Conservation (phyloP, 345 rosid species). For the Citropsis articulata region DNA sequence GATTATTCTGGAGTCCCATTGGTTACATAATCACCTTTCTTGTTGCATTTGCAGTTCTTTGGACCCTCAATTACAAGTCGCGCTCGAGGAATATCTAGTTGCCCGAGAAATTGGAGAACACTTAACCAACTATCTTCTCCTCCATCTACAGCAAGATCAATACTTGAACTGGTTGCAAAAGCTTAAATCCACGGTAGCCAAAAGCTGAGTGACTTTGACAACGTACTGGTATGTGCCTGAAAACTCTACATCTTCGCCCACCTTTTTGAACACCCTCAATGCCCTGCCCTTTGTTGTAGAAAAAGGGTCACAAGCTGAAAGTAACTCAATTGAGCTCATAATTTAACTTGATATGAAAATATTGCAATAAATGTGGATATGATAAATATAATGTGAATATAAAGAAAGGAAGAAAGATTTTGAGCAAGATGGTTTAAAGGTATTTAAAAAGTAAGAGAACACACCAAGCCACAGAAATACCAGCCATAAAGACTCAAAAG, state of each 20-base stretch:
- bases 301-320: background rate
- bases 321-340: background rate
- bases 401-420: too few species aligned
- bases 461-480: too few species aligned
- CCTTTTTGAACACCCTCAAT: background rate
- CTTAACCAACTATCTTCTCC: constrained; percentile 55
- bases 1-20: background rate
- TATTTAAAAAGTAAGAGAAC: too few species aligned
- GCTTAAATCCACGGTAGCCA: constrained; percentile 41
- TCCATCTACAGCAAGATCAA: constrained; percentile 60
- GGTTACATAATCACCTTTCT: background rate
- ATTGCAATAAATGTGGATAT: too few species aligned
- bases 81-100: constrained; percentile 47
- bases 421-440: too few species aligned
- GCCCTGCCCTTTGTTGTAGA: background rate
- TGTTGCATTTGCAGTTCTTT: constrained; percentile 35
- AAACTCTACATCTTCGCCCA: background rate
- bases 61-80: constrained; percentile 43
- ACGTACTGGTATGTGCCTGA: background rate
- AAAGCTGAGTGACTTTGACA: constrained; percentile 7
- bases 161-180: constrained; percentile 65
- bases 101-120: constrained; percentile 57
- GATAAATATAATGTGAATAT: too few species aligned
- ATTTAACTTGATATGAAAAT: background rate
- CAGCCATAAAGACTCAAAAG: too few species aligned